Evolutionary conservation across 257 asterid species (phyloP), one percentile per base, ranked within the genome.

Genomic region (Fraxinus americana): DNA sequence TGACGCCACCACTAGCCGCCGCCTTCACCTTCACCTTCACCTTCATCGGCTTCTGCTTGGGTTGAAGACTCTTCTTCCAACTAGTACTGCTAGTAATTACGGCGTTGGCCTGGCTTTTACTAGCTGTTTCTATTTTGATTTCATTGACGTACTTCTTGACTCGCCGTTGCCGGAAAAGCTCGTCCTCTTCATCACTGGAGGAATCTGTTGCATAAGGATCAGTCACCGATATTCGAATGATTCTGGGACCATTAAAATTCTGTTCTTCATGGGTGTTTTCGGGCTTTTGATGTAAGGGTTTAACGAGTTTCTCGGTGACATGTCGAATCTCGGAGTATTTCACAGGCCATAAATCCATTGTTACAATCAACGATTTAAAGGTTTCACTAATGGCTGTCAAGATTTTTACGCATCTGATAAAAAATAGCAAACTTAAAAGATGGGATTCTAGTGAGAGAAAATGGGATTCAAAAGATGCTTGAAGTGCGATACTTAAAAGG

Each of bases 161-260:
- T 0, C 95, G 88, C 14, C 72, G 89, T n/a, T 89, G 70, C 0
- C 77, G 81, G 19, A 94, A 88, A 16, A 86, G 79, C 63, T 36
- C 80, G 2, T 80, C 94, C 0, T 92, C 96, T 3, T 90, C 98
- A 35, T 86, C 98, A 63, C 92, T 82, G 4, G 95, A 89, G 2
- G 98, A 94, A 52, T 94, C 98, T 0, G 98, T 94, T 14, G 98
- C 98, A 30, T 94, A 87, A 0, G 94, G 90, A 73, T 94, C 98
- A 0, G 90, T 90, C 0, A 92, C 89, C 0, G 91, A 81, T 10
- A 94, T 83, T 43, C 90, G 78, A 2, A 94, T 86, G 0, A 87
- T 76, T 75, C 36, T 89, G 0, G 90, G 86, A 10, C 52, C 7
- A 12, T 36, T 43, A 36, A 71, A 3, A 25, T 11, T 25, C 23